These are phyloP conservation scores for Pythium phragmiticola DNA, from an alignment of 352 stramenopile genomes.

Conservation along the genomic window DNA sequence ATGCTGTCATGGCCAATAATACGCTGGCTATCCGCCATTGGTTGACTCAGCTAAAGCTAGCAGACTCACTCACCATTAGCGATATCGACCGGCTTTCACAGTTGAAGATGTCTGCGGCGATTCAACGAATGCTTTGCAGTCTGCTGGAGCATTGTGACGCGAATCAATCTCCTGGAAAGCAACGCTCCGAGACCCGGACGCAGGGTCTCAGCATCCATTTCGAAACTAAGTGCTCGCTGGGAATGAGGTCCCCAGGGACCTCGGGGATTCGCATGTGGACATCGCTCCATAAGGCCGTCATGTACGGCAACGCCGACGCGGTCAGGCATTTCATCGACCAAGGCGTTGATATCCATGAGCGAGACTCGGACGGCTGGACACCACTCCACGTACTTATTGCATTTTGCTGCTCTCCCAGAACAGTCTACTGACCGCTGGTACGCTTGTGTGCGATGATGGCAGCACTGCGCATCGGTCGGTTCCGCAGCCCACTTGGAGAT, in stretches of 20 bases:
- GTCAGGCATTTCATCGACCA: constrained; percentile 43
- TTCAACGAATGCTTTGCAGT: constrained; percentile 35
- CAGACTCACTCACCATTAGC: constrained; percentile 8
- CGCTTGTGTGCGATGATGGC: not conserved
- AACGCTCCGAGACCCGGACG: not conserved
- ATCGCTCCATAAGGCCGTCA: constrained; percentile 44
- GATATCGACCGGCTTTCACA: constrained; percentile 41
- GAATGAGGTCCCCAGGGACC: not conserved
- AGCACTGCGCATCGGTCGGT: constrained; percentile 52
- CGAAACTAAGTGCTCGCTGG: constrained; percentile 29
- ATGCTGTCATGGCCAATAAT: constrained; percentile 45
- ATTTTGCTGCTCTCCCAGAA: not conserved
- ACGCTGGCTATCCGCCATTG: constrained; percentile 34
- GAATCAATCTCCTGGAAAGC: constrained; percentile 2
- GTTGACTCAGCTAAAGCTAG: constrained; percentile 31
- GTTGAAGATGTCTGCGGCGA: constrained; percentile 23
- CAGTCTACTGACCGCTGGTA: too few species aligned
- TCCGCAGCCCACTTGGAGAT: constrained; percentile 36
- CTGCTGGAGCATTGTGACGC: constrained; percentile 43
- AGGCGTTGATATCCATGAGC: constrained; percentile 33
- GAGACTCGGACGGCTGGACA: constrained; percentile 61
- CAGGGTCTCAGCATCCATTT: constrained; percentile 40
- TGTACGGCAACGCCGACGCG: constrained; percentile 43
- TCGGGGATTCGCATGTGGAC: constrained; percentile 17
- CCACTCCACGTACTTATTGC: constrained; percentile 46